Conservation (phyloP, 2,329 filamentous ascomycete species). For the Fusarium hostae region DNA sequence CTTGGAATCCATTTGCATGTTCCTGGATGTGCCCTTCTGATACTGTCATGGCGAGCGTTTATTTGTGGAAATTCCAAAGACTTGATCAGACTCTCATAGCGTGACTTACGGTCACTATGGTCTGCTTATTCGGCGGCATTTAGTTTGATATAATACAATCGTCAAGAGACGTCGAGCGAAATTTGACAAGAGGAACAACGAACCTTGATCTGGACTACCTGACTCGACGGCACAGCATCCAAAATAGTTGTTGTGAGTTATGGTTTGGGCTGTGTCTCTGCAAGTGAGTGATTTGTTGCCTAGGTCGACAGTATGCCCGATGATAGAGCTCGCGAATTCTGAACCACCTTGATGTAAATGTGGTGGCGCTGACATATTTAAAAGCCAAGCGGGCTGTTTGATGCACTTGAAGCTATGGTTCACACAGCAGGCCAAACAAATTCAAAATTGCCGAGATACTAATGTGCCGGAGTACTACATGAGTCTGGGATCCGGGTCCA, state of each 20-base stretch:
- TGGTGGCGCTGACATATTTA: background rate
- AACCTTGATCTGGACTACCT: background rate
- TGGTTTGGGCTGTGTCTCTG: background rate
- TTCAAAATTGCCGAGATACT: no score
- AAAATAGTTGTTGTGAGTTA: background rate
- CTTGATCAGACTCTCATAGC: background rate
- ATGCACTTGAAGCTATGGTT: no score
- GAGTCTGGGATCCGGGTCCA: no score
- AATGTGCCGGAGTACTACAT: no score
- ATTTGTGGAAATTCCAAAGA: conserved; percentile 31
- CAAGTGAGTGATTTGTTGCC: background rate
- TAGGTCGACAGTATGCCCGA: background rate
- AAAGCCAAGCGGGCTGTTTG: no score
- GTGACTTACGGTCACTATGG: background rate
- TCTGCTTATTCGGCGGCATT: no score
- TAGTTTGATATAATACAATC: no score
- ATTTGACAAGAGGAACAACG: background rate
- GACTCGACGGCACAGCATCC: background rate
- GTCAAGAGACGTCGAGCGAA: no score
- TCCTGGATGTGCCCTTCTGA: conserved; percentile 10
- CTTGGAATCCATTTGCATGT: conserved; percentile 33
- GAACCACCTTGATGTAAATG: background rate
- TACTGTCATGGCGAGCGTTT: conserved; percentile 11
- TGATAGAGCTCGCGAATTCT: background rate
- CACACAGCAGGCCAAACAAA: no score